A percentile compares a stretch with the other conserved stretches of the same genome.
Conservation (phyloP, 83 land plant genomes). For the Picea engelmannii region DNA sequence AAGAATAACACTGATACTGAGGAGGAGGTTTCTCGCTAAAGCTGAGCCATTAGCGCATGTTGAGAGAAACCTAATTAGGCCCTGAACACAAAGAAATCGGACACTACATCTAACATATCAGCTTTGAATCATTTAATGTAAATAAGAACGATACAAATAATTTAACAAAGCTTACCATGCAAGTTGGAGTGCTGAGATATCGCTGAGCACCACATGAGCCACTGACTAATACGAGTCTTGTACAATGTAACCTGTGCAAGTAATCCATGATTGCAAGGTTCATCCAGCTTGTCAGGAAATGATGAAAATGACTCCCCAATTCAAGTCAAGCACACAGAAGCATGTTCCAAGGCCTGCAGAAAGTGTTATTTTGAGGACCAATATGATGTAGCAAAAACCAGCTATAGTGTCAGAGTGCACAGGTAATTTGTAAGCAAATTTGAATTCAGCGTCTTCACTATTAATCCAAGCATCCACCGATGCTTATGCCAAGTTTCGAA, state of each 20-base stretch:
- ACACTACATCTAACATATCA: not conserved
- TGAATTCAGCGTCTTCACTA: too few species aligned
- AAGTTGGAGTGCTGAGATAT: conserved; percentile 84
- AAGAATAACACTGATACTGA: conserved; percentile 82
- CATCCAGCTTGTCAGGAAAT: conserved; percentile 88
- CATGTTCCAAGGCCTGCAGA: conserved; percentile 94
- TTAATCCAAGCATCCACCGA: too few species aligned
- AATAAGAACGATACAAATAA: not conserved
- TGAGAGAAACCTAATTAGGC: conserved; percentile 92
- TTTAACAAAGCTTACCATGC: conserved; percentile 58
- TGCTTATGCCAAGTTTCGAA: too few species aligned
- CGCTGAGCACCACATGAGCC: conserved; percentile 85
- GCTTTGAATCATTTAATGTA: not conserved
- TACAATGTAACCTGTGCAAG: conserved; percentile 91
- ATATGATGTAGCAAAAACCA: too few species aligned
- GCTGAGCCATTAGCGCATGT: conserved; percentile 98
- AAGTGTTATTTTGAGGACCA: not conserved
- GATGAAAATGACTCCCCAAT: conserved; percentile 93
- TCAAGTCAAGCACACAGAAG: conserved; percentile 94
- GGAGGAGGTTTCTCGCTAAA: conserved; percentile 72
- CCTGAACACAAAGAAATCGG: conserved; percentile 52
- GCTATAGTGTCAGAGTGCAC: too few species aligned
- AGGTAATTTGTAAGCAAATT: too few species aligned
- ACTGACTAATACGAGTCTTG: conserved; percentile 73
- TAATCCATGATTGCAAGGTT: conserved; percentile 88